Evolutionary conservation across 2,329 filamentous ascomycete species (phyloP), one percentile per base, ranked within the genome.

Genomic region (Epichloe scottii): DNA sequence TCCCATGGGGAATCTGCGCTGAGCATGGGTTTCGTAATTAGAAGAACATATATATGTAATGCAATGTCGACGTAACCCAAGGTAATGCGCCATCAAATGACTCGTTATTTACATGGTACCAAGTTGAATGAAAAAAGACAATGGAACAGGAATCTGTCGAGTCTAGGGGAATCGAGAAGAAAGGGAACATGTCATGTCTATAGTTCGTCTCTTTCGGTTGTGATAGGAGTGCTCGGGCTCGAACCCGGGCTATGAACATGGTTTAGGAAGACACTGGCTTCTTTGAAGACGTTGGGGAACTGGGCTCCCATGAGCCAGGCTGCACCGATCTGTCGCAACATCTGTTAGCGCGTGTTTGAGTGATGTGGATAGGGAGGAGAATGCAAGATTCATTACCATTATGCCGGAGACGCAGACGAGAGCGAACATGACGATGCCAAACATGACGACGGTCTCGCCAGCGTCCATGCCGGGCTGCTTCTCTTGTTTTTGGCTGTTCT

Each of bases 291-390:
- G 23, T 62, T 58, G 65, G 95, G 88, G 67, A 95, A 93, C 52
- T 85, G 79, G 33, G 89, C 89, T 51, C 91, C 90, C 56, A 90
- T 75, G 48, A 85, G 70, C 78, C 82, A 95, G 10, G 91, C 91
- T 39, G 78, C 69, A 50, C 81, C 81, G 57, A 95, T 70, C 90
- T 96, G 59, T 49, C 12, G 8, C 17, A 8, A 38, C 3, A 14
- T 12, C 49, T 23, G 47, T 52, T 46, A 51, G 46, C n/a, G 26
- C 11, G 5, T 6, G 14, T 46, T 44, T 23, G 14, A 15, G 21
- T 35, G 17, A 11, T 2, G 26, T n/a, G 26, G 3, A 26, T 10
- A 1, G 37, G 40, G 8, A 15, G 1, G 14, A n/a, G 15, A 33
- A 15, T 6, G 17, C 5, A 26, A 30, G 21, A n/a, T 37, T 34